Evolutionary conservation across 306 rosid species (phyloP), one percentile per base, ranked within the genome.

Genomic region (Corylus avellana): DNA sequence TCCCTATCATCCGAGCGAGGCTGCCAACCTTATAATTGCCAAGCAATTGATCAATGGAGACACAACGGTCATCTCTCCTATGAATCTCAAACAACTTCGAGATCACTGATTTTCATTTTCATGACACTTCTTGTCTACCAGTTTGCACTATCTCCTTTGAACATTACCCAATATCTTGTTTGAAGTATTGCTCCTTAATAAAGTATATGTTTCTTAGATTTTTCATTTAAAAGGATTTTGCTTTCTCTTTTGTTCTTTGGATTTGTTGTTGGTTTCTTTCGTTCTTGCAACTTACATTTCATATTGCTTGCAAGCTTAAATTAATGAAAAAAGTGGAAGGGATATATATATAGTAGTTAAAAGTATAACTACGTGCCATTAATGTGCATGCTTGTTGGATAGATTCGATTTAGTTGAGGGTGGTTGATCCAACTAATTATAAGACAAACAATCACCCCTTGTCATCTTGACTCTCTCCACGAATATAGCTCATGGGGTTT

Each of bases 1-100:
- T 86, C 99, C 98, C 39, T 93, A 91, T 76, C 99, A 95, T 57
- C 98, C 99, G 12, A 95, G 98, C 37, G 98, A 95, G 42, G 96
- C 99, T 68, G 91, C 99, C 48, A 93, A 95, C 75, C 78, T 95
- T 32, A 78, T 95, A 22, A 72, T 95, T 0, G 94, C 97, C 80
- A 93, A 93, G 58, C 88, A 91, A 68, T 83, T 95, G 62, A 81
- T 95, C 18, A 93, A 95, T 27, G 99, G 99, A 54, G 97, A 90
- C 84, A 75, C 62, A 4, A 89, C 84, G 80, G 70, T 73, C 82
- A 91, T 95, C 2, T 89, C 89, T 73, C 98, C 98, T 5, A 22
- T 90, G 20, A 95, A 95, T 83, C 97, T 92, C 18, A 90, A 92
- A 77, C 96, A 95, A 54, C 98, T 94, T 73, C 79, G 90, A 35